Conservation (phyloP, 352 stramenopile species). For the Pythium sp. region DNA sequence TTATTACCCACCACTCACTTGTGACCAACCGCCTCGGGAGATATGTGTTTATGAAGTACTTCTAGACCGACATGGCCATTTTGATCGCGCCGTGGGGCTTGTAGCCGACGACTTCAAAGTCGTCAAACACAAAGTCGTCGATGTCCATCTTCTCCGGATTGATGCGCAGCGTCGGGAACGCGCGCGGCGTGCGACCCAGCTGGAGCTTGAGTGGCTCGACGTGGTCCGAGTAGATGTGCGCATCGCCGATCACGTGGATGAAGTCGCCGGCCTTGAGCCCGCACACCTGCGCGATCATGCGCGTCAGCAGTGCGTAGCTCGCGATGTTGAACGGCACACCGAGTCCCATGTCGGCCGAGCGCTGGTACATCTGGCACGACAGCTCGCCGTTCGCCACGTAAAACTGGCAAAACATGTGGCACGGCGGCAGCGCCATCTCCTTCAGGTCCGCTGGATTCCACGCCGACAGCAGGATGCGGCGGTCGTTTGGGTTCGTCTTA, state of each 20-base stretch:
- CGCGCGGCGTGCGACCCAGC: constrained; percentile 88
- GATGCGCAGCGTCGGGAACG: constrained; percentile 95
- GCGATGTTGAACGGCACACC: constrained; percentile 99
- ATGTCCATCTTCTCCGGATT: constrained; percentile 89
- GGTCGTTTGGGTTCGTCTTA: constrained; percentile 95
- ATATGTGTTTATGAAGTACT: too few species aligned
- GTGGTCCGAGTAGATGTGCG: constrained; percentile 99
- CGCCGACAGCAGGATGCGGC: constrained; percentile 97
- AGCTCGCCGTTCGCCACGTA: constrained; percentile 84
- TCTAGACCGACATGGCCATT: constrained; percentile 98
- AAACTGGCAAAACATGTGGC: constrained; percentile 99
- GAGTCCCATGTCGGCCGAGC: constrained; percentile 98
- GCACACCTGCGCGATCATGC: constrained; percentile 95
- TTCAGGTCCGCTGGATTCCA: constrained; percentile 98
- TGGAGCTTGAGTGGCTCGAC: constrained; percentile 97
- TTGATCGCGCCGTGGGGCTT: constrained; percentile 96
- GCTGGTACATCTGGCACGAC: constrained; percentile 98
- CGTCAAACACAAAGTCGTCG: constrained; percentile 94
- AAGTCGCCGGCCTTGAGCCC: constrained; percentile 95
- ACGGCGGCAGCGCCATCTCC: constrained; percentile 98
- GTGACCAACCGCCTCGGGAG: too few species aligned
- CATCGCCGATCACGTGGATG: constrained; percentile 98
- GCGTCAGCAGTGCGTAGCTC: constrained; percentile 97
- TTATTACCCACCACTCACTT: background rate
- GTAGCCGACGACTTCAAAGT: constrained; percentile 97